phyloP scores from a whole-genome alignment of 148 eudicot genomes.

The Silene conica region DNA sequence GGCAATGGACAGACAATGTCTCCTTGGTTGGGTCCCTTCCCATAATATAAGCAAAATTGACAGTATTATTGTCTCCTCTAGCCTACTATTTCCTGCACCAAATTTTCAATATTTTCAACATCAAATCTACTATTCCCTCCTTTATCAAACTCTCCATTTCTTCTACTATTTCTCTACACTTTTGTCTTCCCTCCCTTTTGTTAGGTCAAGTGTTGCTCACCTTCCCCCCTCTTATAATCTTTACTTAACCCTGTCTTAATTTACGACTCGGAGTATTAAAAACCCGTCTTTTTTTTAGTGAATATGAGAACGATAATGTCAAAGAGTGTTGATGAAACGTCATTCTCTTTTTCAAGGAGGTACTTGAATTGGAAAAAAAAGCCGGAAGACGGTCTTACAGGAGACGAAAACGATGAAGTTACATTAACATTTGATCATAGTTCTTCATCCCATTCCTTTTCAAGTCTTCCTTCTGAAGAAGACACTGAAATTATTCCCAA shows the following conservation, averaged over 20 bases:
- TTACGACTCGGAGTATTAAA: no score
- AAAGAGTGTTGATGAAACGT: constrained; percentile 48
- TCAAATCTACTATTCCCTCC: constrained; percentile 7
- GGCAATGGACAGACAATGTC: not conserved
- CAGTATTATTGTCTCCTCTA: constrained; percentile 31
- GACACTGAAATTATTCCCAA: constrained; percentile 15
- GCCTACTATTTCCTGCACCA: constrained; percentile 15
- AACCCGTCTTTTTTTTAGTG: constrained; percentile 11
- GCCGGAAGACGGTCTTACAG: constrained; percentile 11
- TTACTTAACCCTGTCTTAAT: no score
- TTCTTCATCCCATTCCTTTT: constrained; percentile 44
- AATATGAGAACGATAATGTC: constrained; percentile 74
- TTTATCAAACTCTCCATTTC: not conserved
- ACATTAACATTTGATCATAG: constrained; percentile 24
- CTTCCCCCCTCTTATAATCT: no score
- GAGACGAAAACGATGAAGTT: constrained; percentile 33
- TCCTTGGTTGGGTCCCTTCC: constrained; percentile 13
- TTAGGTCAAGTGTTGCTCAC: constrained; percentile 68
- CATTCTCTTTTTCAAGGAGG: constrained; percentile 87
- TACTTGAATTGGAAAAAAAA: constrained; percentile 65
- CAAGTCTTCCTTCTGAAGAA: constrained; percentile 18
- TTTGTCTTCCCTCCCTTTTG: constrained; percentile 14
- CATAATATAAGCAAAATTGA: constrained; percentile 25
- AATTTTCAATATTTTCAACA: constrained; percentile 5
- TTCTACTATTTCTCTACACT: constrained; percentile 1